Evolutionary conservation across 176 grass and related monocot species (phyloP).

Genomic region (Musa beccarii): DNA sequence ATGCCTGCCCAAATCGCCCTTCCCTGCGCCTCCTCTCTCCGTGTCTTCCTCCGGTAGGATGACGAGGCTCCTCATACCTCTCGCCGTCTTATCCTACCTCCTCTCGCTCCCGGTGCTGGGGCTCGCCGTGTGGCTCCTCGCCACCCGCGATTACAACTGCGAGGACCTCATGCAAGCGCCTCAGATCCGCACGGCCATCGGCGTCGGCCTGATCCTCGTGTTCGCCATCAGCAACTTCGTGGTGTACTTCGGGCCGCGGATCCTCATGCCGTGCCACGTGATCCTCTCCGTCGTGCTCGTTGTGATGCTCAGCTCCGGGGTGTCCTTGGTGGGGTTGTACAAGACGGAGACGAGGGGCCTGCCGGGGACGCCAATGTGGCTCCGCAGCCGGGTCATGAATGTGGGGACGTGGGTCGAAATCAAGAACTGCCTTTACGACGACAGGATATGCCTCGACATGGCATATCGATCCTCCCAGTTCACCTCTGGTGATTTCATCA

Average conservation of each 20-base stretch:
- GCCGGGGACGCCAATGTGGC: neutral
- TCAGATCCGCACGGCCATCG: neutral
- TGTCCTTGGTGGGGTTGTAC: neutral
- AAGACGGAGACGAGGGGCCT: neutral
- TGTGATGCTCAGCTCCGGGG: neutral
- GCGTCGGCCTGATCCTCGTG: neutral
- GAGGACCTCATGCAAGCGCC: neutral
- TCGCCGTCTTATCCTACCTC: conserved; percentile 1
- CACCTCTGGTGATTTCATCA: no score
- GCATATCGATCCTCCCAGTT: no score
- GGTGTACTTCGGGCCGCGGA: no score
- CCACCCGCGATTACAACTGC: conserved; percentile 9
- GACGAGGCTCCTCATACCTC: neutral
- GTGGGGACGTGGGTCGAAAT: neutral
- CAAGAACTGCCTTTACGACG: neutral
- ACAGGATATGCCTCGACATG: neutral
- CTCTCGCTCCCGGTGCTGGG: conserved; percentile 1
- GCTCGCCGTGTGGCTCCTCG: conserved; percentile 7
- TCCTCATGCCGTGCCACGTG: no score
- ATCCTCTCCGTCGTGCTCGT: no score
- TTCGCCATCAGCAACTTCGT: neutral
- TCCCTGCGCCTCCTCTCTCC: neutral
- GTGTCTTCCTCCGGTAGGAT: no score
- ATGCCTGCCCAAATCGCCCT: neutral
- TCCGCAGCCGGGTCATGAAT: neutral